Base-by-base conservation (phyloP, 352 stramenopile genomes). In the Bremia lactucae region DNA sequence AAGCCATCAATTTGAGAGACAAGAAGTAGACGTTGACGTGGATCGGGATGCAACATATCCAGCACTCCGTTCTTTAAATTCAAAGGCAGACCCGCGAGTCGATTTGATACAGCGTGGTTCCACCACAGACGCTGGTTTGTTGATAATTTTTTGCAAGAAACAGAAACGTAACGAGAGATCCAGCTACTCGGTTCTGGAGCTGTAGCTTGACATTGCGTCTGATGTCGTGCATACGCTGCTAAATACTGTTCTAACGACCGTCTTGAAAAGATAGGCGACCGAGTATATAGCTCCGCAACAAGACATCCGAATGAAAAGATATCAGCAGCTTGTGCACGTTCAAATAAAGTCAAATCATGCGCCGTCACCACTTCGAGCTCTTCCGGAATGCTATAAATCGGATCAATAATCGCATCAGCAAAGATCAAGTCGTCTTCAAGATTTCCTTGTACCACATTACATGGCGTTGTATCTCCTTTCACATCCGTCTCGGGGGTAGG, bases 231-330 rank as follows among this genome's bases (percentile, higher is more conserved):
- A 31, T 61, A 62, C 14, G 46, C 26, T 13, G 20, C 9, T 2
- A 68, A 34, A 34, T 83, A 87, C 0, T 69, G 42, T 10, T 55
- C 31, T 20, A 84, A 26, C 6, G 67, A 81, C 2, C 44, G 53
- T 7, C 52, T 46, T 6, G 75, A 83, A 42, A 91, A 91, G 4
- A 91, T 47, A 1, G 76, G 69, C 2, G 36, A 37, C 4, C 49
- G 42, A 1, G 62, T 73, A 39, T 84, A 91, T 11, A 89, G 54
- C 47, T 92, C 79, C 0, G 72, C 72, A 22, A 79, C 69, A 18
- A 87, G 52, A 31, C 76, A 87, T 0, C 75, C 79, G 16, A 92
- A 46, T 1, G 70, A 57, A 40, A 89, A 88, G 10, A 69, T 50
- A 35, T 87, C 68, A 1, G 60, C 62, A 11, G 67, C 64, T 44